phyloP scores from a whole-genome alignment of 805 yeast species.

The Cyberlindnera samutprakarnensis region DNA sequence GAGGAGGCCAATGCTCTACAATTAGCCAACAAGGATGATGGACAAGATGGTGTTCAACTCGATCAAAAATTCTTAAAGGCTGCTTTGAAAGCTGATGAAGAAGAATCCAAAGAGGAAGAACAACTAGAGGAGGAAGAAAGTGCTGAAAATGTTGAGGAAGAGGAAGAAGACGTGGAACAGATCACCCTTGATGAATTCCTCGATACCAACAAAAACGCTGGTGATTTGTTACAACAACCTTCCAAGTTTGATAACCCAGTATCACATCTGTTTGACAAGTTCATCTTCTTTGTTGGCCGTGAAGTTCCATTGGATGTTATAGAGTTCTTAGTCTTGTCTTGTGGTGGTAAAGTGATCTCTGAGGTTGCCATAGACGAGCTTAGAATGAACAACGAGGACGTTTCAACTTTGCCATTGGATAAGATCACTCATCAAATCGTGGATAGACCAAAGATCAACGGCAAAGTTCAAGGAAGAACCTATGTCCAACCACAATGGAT shows the following conservation, averaged over 20 bases:
- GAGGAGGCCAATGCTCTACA: slow-evolving; percentile 23
- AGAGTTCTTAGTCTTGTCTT: slow-evolving; percentile 78
- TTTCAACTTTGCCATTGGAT: slow-evolving; percentile 47
- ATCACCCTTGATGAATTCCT: slow-evolving; percentile 65
- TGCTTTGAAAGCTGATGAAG: slow-evolving; percentile 34
- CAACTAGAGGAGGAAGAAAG: slow-evolving; percentile 26
- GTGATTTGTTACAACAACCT: slow-evolving; percentile 74
- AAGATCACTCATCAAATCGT: slow-evolving; percentile 87
- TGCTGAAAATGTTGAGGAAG: slow-evolving; percentile 25
- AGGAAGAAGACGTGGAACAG: slow-evolving; percentile 33
- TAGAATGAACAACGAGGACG: slow-evolving; percentile 25
- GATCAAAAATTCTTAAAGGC: slow-evolving; percentile 45
- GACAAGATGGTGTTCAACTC: slow-evolving; percentile 25
- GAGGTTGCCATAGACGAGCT: slow-evolving; percentile 84
- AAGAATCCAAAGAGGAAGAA: slow-evolving; percentile 30
- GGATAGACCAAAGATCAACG: slow-evolving; percentile 78
- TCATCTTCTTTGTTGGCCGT: slow-evolving; percentile 84
- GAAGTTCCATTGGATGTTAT: slow-evolving; percentile 91
- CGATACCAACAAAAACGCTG: slow-evolving; percentile 49
- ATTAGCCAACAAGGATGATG: slow-evolving; percentile 20
- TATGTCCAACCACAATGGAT: slow-evolving; percentile 98
- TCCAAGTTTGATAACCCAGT: slow-evolving; percentile 46
- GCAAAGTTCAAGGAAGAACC: slow-evolving; percentile 84
- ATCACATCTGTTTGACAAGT: slow-evolving; percentile 61
- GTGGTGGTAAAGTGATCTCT: slow-evolving; percentile 80